Conservation (phyloP, 2,329 filamentous ascomycete genomes). For the Alternaria gansuensis region DNA sequence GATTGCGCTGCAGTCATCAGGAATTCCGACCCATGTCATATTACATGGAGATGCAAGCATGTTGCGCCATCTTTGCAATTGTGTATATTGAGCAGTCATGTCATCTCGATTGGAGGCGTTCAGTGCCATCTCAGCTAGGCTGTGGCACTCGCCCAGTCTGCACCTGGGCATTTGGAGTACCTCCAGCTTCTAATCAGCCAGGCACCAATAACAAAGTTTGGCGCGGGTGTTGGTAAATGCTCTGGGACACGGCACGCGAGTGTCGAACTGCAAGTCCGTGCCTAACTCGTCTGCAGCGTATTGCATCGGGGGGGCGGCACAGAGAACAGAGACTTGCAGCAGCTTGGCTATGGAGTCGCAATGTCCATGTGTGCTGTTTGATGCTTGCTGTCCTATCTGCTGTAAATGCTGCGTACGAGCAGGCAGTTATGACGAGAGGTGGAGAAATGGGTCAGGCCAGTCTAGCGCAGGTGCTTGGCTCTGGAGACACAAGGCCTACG, state of each 20-base stretch:
- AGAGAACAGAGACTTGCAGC: constrained; percentile 32
- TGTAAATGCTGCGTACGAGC: constrained; percentile 21
- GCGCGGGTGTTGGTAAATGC: constrained; percentile 20
- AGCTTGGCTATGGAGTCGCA: constrained; percentile 24
- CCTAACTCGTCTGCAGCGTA: constrained; percentile 24
- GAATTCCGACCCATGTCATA: constrained; percentile 15
- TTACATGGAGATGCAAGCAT: constrained; percentile 21
- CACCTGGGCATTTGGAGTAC: constrained; percentile 32
- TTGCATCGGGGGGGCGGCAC: constrained; percentile 45
- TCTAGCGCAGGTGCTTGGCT: constrained; percentile 39
- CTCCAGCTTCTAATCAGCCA: constrained; percentile 33
- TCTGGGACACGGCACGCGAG: constrained; percentile 31
- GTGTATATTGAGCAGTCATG: constrained; percentile 15
- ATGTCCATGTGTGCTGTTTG: constrained; percentile 22
- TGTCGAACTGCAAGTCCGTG: constrained; percentile 27
- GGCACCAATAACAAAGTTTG: constrained; percentile 34
- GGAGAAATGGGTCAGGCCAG: constrained; percentile 36
- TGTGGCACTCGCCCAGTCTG: constrained; percentile 33
- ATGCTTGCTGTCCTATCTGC: constrained; percentile 12
- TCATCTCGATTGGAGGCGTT: constrained; percentile 28
- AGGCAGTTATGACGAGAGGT: constrained; percentile 39
- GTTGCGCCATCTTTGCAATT: constrained; percentile 21
- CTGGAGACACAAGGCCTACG: constrained; percentile 44
- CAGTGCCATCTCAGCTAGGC: constrained; percentile 22
- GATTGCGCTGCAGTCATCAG: constrained; percentile 22